Base-by-base conservation (phyloP, 345 rosid genomes). In the Lagerstroemia speciosa region DNA sequence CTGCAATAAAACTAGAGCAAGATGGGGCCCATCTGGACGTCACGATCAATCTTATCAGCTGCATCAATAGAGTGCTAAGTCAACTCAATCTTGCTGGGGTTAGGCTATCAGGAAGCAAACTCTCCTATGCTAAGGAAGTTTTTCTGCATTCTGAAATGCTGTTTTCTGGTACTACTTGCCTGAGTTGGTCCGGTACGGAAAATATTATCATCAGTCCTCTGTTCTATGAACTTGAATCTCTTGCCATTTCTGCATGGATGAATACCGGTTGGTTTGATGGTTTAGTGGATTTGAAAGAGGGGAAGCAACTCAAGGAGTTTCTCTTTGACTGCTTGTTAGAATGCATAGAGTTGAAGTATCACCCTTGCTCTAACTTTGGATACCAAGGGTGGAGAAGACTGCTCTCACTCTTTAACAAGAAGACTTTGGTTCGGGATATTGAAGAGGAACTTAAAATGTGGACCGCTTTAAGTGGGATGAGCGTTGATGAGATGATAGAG, bases 301-400 rank as follows among this genome's bases (percentile, higher is more conserved):
- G 76, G 32, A 71, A 74, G 73, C 69, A 74, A 71, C 77, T 87
- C 3, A 79, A 78, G 76, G 79, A 74, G 74, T 89, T 91, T 72
- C 72, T 87, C 0, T 85, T 91, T 0, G 95, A 91, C 63, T 86
- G 89, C 37, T 76, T 85, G 71, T 75, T 89, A 37, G 99, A 94
- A 73, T 85, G 81, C 73, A 70, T 94, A 58, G 96, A 91, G 57
- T 71, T 74, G 66, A 80, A 82, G 52, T 85, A 81, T 58, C 55
- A 60, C 17, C 67, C 73, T 58, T 84, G 64, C 70, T 73, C 70
- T 72, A 66, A 79, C 63, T 73, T 70, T 0, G 90, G 97, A 50
- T 81, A 79, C 68, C 75, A 74, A 64, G 64, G 78, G 10, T 84
- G 89, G 91, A 71, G 72, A 68, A 81, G 80, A 65, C 67, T 75